These are phyloP conservation scores for Saccharomycopsis sp. DNA, from an alignment of 805 yeast genomes.

Conservation along the genomic window DNA sequence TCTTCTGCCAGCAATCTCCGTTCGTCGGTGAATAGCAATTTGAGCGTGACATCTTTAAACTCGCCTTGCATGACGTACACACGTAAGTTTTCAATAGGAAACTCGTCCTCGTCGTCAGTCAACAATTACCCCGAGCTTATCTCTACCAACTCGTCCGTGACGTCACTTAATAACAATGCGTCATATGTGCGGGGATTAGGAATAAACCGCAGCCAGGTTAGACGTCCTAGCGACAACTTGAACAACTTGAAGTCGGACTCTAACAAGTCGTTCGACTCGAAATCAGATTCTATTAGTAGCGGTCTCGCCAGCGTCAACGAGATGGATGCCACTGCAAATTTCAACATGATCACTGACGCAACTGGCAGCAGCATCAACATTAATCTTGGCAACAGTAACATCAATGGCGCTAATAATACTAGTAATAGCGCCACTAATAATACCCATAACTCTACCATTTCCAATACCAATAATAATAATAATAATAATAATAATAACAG, in stretches of 20 bases:
- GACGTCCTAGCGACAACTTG: constrained; percentile 21
- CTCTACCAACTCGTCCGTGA: constrained; percentile 6
- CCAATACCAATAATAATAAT: no score
- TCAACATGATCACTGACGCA: no score
- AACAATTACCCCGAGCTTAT: constrained; percentile 3
- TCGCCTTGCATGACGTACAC: constrained; percentile 5
- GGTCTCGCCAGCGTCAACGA: constrained; percentile 1
- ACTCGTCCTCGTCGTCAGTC: constrained; percentile 8
- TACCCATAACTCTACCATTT: no score
- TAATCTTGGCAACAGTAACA: neutral
- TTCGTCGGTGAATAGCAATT: neutral
- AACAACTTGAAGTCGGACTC: constrained; percentile 7
- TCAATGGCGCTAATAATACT: neutral
- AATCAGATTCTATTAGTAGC: constrained; percentile 15
- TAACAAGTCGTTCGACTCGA: constrained; percentile 16
- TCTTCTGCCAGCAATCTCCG: constrained; percentile 5
- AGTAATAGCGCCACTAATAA: no score
- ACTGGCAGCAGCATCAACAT: no score
- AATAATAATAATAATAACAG: neutral
- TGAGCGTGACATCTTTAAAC: constrained; percentile 8
- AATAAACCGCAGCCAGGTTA: constrained; percentile 14
- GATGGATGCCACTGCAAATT: no score
- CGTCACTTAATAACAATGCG: constrained; percentile 17
- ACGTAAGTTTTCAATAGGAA: constrained; percentile 8
- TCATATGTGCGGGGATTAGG: constrained; percentile 21